Conservation (phyloP, 177 flowering plant species). For the Telopea speciosissima region DNA sequence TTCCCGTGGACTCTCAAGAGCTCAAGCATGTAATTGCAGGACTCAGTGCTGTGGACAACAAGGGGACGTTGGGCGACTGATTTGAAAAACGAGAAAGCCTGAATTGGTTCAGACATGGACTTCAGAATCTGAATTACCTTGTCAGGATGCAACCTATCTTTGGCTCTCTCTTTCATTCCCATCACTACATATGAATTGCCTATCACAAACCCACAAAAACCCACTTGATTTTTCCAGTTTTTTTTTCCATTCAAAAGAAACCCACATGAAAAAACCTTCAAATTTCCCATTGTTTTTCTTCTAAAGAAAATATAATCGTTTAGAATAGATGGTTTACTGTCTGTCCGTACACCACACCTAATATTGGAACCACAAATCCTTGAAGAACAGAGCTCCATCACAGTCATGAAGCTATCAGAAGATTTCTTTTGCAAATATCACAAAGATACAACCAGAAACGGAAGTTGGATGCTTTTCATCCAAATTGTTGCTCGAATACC, state of each 20-base stretch:
- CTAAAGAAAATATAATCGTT: constrained; percentile 9
- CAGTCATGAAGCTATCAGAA: constrained; percentile 21
- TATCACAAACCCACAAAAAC: constrained; percentile 32
- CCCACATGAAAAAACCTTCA: constrained; percentile 36
- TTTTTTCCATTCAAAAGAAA: constrained; percentile 28
- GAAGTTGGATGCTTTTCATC: neutral
- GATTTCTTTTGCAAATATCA: neutral
- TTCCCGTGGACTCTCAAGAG: constrained; percentile 46
- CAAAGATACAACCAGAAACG: neutral
- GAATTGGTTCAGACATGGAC: constrained; percentile 38
- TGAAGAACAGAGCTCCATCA: constrained; percentile 36
- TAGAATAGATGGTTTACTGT: constrained; percentile 11
- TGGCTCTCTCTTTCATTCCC: constrained; percentile 19
- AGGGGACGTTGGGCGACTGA: constrained; percentile 44
- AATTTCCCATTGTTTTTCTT: constrained; percentile 28
- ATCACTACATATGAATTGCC: constrained; percentile 19
- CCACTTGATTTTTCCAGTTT: constrained; percentile 24
- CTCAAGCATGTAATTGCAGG: constrained; percentile 90
- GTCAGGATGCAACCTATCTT: constrained; percentile 34
- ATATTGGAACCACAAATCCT: constrained; percentile 23
- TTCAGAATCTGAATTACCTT: constrained; percentile 49
- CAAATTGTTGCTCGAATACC: neutral
- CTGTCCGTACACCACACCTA: constrained; percentile 22
- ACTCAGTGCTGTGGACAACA: constrained; percentile 61
- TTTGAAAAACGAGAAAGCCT: constrained; percentile 53